Base-by-base conservation (phyloP, 2,329 filamentous ascomycete genomes). In the Cordyceps tenuipes region DNA sequence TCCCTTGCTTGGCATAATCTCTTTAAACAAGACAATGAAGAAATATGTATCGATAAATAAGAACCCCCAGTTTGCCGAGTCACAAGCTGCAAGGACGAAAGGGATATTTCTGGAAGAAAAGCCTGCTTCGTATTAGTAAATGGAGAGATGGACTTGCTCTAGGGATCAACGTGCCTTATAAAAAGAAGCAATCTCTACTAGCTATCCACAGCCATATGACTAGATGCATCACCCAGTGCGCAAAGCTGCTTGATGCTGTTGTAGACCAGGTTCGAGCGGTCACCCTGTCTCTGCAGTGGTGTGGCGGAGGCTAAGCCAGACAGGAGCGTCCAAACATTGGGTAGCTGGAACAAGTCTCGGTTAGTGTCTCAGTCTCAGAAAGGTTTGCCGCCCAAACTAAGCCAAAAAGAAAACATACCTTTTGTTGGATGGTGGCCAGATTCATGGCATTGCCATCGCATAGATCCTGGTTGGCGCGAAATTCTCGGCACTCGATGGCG, bases 231-330 rank as follows among this genome's bases (percentile, higher is more conserved):
- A 36, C 57, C 56, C 29, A 62, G 41, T n/a, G 51, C 61, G 39
- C 61, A 62, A 6, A 62, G 61, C 41, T 62, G 61, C 46, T 62
- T 62, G 39, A 62, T 62, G 43, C 61, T 62, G 50, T 52, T 55
- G 36, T 55, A 62, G 12, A 62, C 61, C 6, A 62, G 47, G 29
- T 59, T 56, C 12, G 61, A 59, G 34, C 61, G 61, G 46, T 62
- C 61, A 41, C 61, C 61, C 39, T 59, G 61, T 41, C 61, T 50
- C 51, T 59, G 57, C 50, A 59, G 51, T 31, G 56, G 56, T 56
- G 61, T 59, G 51, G 55, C 51, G 39, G 56, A 59, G 36, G 61
- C 56, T 46, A 62, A 21, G 43, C 61, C 56, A 46, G 61, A 59
- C 36, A 62, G 39, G 3, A 62, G 57, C 21, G 61, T 57, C 61